Evolutionary conservation across 257 asterid genomes (phyloP).

Genomic region (Primulina eburnea): DNA sequence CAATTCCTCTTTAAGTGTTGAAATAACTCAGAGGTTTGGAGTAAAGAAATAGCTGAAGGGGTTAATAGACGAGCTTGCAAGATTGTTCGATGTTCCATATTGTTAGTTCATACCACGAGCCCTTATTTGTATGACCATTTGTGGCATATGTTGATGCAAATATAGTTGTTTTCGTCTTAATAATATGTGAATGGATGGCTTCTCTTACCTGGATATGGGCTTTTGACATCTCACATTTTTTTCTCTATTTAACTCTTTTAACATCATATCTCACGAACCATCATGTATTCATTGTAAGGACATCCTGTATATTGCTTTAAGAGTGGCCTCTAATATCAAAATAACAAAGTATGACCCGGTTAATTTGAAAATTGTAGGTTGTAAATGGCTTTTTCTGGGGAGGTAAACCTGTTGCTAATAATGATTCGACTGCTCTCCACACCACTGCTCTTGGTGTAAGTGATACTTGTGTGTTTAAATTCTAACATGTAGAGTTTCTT

Average conservation of each 20-base stretch:
- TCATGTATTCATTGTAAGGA: conserved; percentile 1
- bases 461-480: conserved; percentile 21
- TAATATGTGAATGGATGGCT: background rate
- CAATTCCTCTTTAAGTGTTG: background rate
- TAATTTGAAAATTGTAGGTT: conserved; percentile 50
- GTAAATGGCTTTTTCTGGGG: conserved; percentile 86
- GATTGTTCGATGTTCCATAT: background rate
- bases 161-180: background rate
- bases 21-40: too few species aligned
- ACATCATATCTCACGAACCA: conserved; percentile 8
- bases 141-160: background rate
- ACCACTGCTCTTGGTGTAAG: conserved; percentile 89
- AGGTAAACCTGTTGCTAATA: conserved; percentile 62
- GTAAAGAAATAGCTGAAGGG: background rate
- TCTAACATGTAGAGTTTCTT: conserved; percentile 9
- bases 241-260: background rate
- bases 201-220: conserved; percentile 5
- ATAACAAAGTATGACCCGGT: background rate
- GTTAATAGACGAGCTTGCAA: background rate
- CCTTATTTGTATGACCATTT: background rate
- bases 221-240: background rate
- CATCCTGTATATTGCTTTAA: background rate
- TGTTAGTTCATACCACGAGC: too few species aligned
- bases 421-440: conserved; percentile 39
- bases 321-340: conserved; percentile 11